Percentiles rank a stretch among this genome's conserved stretches.
Conservation (phyloP, 495 filamentous ascomycete genomes). For the Penicillium paradoxum region DNA sequence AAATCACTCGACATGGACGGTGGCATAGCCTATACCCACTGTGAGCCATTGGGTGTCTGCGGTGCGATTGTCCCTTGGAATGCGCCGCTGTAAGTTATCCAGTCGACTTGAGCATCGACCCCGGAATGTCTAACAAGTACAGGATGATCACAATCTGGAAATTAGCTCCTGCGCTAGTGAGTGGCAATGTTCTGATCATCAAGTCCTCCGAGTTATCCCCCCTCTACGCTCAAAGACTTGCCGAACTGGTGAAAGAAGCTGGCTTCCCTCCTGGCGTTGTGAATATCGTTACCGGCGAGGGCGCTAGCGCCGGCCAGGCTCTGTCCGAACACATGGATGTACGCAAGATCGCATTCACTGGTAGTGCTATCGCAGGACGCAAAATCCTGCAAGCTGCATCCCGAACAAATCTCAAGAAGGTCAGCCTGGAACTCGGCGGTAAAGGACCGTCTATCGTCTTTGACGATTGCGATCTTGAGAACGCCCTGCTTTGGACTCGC, state of each 20-base stretch:
- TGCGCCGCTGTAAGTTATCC: conserved; percentile 20
- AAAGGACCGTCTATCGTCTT: conserved; percentile 44
- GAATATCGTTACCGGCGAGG: conserved; percentile 80
- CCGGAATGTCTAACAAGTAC: conserved; percentile 25
- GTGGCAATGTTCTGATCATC: conserved; percentile 65
- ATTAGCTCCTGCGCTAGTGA: conserved; percentile 50
- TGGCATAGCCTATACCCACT: conserved; percentile 26
- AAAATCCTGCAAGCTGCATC: conserved; percentile 32
- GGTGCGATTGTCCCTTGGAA: conserved; percentile 38
- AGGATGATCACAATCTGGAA: conserved; percentile 68
- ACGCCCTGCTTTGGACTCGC: conserved; percentile 35
- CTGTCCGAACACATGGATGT: conserved; percentile 69
- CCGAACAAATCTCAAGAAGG: conserved; percentile 46
- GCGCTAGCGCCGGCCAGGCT: conserved; percentile 71
- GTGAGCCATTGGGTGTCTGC: conserved; percentile 35
- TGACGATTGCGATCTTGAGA: conserved; percentile 40
- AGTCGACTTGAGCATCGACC: background rate
- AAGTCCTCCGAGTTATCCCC: conserved; percentile 93
- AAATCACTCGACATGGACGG: conserved; percentile 23
- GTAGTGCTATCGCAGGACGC: conserved; percentile 18
- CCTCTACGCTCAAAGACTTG: conserved; percentile 80
- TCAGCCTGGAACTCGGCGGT: conserved; percentile 43
- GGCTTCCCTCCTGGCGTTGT: conserved; percentile 85
- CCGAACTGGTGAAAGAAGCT: conserved; percentile 73
- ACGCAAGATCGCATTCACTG: conserved; percentile 62